Evolutionary conservation across 1,139 yeast genomes (phyloP), one percentile per base, ranked within the genome.

Genomic region (Hemisphaericaspora lyxosophila): DNA sequence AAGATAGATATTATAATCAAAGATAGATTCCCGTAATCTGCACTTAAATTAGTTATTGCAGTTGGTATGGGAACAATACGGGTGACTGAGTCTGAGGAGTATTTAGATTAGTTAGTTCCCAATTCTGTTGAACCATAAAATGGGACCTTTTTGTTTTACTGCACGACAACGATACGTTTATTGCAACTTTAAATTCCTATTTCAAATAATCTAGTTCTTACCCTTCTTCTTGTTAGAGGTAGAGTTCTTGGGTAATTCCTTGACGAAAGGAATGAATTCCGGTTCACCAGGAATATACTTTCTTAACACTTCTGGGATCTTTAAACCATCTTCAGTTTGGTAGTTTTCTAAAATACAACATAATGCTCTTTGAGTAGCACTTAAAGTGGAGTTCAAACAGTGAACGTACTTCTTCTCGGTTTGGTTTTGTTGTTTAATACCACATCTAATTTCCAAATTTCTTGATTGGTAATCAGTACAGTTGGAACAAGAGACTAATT

Each of bases 381-480:
- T 85, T 59, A 94, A 75, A 32, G 99, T 92, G 37, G 97, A 88
- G 80, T 92, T 92, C 73, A 92, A 79, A 72, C 98, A 92, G 70
- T 92, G 99, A 43, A 94, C 99, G 64, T 92, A 92, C 67, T 86
- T 90, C 89, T 92, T 92, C 62, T 90, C 97, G 53, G 83, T 82
- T 70, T 90, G 97, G 66, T 88, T 88, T 75, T 84, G 82, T 71
- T 92, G 89, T 75, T 92, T 92, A 58, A 90, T 86, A 64, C 99
- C 99, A 68, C 97, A 92, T 78, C 98, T 85, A 60, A 92, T 92
- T 73, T 92, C 98, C 62, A 94, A 77, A 76, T 90, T 90, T 75
- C 99, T 85, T 34, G 97, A 86, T 74, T 92, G 99, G 72, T 92
- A 92, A 70, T 92, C 99, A 43, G 98, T 94, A 80, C 99, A 92